These are phyloP conservation scores for Solanum appendiculatum DNA, from an alignment of 257 asterid genomes.

Conservation along the genomic window DNA sequence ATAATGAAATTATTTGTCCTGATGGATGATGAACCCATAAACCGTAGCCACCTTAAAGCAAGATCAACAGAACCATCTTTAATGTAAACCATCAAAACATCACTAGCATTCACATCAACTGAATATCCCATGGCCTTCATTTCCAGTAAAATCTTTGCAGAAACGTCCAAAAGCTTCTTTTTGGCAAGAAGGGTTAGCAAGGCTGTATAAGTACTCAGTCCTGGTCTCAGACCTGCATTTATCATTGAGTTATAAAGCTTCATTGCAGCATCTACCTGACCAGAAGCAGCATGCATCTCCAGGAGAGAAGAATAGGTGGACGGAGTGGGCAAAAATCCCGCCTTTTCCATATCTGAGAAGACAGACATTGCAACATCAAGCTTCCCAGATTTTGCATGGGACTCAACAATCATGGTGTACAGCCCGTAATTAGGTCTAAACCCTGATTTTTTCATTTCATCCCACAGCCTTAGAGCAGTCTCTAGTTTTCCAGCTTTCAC, in stretches of 20 bases:
- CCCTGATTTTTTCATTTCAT: constrained; percentile 88
- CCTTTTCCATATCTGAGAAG: constrained; percentile 88
- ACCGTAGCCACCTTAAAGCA: constrained; percentile 87
- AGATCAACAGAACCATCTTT: constrained; percentile 90
- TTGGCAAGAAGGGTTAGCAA: constrained; percentile 71
- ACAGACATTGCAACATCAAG: constrained; percentile 85
- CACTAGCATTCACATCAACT: constrained; percentile 95
- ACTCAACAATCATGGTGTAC: constrained; percentile 81
- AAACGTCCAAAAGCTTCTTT: constrained; percentile 90
- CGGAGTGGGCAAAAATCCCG: constrained; percentile 93
- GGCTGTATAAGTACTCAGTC: constrained; percentile 72
- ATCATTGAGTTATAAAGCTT: constrained; percentile 92
- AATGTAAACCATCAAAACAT: constrained; percentile 85
- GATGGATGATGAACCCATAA: constrained; percentile 90
- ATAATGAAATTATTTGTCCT: constrained; percentile 93
- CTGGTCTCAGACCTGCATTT: constrained; percentile 83
- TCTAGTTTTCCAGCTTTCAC: constrained; percentile 91
- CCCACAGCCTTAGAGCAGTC: constrained; percentile 72
- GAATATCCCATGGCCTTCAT: constrained; percentile 98
- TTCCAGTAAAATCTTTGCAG: constrained; percentile 92
- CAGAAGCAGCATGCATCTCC: constrained; percentile 93
- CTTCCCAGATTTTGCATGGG: constrained; percentile 95
- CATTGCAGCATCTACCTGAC: constrained; percentile 89
- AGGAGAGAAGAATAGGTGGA: constrained; percentile 88
- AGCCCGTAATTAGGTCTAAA: constrained; percentile 89